Evolutionary conservation across 345 rosid genomes (phyloP).

Genomic region (Crucihimalaya himalaica): DNA sequence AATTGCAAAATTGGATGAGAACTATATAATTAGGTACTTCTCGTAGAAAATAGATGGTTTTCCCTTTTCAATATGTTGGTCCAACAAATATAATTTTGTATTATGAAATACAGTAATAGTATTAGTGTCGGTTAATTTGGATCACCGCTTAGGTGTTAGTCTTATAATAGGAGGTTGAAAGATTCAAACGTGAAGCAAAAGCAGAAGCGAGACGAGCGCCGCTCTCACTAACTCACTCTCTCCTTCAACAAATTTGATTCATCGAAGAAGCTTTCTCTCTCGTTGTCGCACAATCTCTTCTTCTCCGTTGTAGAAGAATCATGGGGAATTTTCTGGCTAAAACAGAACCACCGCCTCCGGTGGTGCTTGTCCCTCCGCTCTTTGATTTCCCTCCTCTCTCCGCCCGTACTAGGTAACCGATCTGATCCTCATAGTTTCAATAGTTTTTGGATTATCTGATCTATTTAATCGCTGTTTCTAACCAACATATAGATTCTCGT

Average conservation of each 20-base stretch:
- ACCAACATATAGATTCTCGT: background rate
- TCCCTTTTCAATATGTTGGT: too few relatives aligned
- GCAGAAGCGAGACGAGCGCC: constrained; percentile 9
- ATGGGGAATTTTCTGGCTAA: constrained; percentile 63
- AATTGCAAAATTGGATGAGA: too few relatives aligned
- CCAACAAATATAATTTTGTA: too few relatives aligned
- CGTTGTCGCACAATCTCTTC: background rate
- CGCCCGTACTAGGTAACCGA: constrained; percentile 68
- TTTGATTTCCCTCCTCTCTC: constrained; percentile 93
- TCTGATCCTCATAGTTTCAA: background rate
- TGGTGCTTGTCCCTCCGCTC: constrained; percentile 90
- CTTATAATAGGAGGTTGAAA: constrained; percentile 6
- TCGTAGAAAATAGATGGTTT: too few relatives aligned
- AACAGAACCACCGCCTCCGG: constrained; percentile 78
- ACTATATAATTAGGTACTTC: too few relatives aligned
- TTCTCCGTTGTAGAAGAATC: constrained; percentile 15
- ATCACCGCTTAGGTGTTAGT: too few relatives aligned
- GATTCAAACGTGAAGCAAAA: constrained; percentile 4
- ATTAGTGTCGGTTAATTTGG: too few relatives aligned
- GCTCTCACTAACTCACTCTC: background rate
- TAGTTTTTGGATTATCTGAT: background rate
- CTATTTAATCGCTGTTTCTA: background rate
- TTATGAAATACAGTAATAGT: too few relatives aligned
- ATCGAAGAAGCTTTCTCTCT: background rate
- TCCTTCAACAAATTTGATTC: background rate